Conservation (phyloP, 768 basidiomycete genomes). For the Tulasnella sp. region DNA sequence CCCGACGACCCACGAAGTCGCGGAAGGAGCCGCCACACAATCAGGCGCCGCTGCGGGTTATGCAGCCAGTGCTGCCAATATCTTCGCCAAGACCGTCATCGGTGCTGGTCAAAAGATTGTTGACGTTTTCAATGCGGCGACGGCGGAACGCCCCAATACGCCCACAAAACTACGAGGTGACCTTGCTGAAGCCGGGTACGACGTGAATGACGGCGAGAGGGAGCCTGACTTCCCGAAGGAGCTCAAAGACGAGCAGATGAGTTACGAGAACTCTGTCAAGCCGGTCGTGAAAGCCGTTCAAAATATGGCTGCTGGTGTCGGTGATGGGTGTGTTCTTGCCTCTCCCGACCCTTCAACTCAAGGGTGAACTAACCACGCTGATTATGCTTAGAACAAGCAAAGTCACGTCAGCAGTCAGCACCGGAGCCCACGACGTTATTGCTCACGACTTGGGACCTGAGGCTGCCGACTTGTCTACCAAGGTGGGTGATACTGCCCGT, state of each 20-base stretch:
- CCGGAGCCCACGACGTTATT: conserved; percentile 12
- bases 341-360: not conserved
- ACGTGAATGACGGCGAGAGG: not conserved
- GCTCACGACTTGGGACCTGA: conserved; percentile 21
- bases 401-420: conserved; percentile 15
- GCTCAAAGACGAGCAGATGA: not conserved
- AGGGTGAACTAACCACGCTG: not conserved
- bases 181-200: conserved; percentile 28
- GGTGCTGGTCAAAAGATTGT: conserved; percentile 27
- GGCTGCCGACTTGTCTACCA: conserved; percentile 25
- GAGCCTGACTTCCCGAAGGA: conserved; percentile 18
- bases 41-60: conserved; percentile 17
- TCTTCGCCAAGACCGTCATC: conserved; percentile 4
- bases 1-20: not conserved
- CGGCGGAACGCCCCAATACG: not conserved
- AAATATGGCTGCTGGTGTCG: not conserved
- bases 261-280: not conserved
- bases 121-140: conserved; percentile 15
- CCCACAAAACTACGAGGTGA: conserved; percentile 9
- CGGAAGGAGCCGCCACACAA: not conserved
- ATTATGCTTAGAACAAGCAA: not conserved
- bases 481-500: conserved; percentile 5
- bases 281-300: conserved; percentile 16
- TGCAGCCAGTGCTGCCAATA: conserved; percentile 19
- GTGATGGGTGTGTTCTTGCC: conserved; percentile 1